Evolutionary conservation across 129 eudicot genomes (phyloP).

Genomic region (Mikania micrantha): DNA sequence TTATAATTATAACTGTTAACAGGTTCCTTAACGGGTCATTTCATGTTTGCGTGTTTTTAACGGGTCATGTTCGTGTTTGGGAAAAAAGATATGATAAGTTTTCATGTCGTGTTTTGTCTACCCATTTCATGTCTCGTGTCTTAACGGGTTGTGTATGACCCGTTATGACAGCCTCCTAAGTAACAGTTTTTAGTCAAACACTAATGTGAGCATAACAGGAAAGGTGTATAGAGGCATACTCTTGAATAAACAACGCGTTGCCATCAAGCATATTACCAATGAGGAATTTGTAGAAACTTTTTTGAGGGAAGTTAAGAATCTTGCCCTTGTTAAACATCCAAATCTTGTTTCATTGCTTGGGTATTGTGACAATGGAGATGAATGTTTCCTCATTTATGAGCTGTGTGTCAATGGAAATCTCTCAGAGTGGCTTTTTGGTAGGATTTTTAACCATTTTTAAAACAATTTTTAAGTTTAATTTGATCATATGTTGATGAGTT

Average conservation of each 20-base stretch:
- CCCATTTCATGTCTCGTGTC: too few relatives aligned
- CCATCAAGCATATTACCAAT: constrained; percentile 49
- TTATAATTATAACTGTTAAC: too few relatives aligned
- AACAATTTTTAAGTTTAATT: background rate
- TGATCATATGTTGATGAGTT: background rate
- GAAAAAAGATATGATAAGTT: too few relatives aligned
- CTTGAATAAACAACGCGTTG: constrained; percentile 42
- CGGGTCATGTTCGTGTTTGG: too few relatives aligned
- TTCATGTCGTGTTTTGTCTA: too few relatives aligned
- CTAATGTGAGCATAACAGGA: constrained; percentile 29
- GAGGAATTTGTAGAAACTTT: constrained; percentile 52
- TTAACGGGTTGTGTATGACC: too few relatives aligned
- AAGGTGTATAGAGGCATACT: constrained; percentile 52
- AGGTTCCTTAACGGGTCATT: too few relatives aligned
- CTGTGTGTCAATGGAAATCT: constrained; percentile 61
- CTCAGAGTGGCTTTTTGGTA: constrained; percentile 64
- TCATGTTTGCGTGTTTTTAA: too few relatives aligned
- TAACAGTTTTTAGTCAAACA: background rate
- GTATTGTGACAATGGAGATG: constrained; percentile 45
- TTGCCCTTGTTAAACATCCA: constrained; percentile 54
- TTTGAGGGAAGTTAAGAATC: constrained; percentile 53
- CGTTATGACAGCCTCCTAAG: too few relatives aligned
- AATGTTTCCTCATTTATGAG: constrained; percentile 60
- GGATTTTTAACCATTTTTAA: background rate
- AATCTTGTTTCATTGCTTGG: constrained; percentile 60